These are phyloP conservation scores for Lachancea nothofagi DNA, from an alignment of 805 yeast species.

Conservation along the genomic window DNA sequence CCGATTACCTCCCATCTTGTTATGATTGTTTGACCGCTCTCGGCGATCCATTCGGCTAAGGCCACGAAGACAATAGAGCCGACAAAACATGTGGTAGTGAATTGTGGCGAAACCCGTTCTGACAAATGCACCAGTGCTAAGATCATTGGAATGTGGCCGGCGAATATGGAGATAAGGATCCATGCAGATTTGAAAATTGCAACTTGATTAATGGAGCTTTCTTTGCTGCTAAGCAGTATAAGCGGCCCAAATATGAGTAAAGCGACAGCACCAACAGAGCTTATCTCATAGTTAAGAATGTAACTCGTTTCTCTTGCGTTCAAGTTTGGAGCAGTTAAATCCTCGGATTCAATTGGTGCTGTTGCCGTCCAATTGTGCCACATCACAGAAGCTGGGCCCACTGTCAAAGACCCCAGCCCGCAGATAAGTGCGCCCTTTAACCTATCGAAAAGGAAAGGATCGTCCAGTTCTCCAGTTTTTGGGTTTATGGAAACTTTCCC, in stretches of 20 bases:
- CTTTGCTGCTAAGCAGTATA: neutral
- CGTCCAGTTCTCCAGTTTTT: constrained; percentile 32
- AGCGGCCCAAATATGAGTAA: constrained; percentile 7
- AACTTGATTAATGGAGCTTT: neutral
- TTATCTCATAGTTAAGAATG: constrained; percentile 18
- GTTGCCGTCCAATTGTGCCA: constrained; percentile 27
- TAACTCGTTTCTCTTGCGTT: neutral
- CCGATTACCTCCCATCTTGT: constrained; percentile 33
- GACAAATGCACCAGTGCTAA: constrained; percentile 23
- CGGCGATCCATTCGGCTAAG: constrained; percentile 28
- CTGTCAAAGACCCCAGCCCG: constrained; percentile 29
- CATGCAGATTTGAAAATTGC: constrained; percentile 2
- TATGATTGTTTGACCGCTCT: constrained; percentile 26
- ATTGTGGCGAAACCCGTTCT: constrained; percentile 24
- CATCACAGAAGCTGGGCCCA: constrained; percentile 31
- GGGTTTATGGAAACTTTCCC: constrained; percentile 31
- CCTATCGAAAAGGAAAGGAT: constrained; percentile 34
- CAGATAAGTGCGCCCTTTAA: constrained; percentile 31
- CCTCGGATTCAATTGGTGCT: neutral
- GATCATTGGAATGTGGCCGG: constrained; percentile 25
- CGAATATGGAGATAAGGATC: constrained; percentile 5
- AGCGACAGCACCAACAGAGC: constrained; percentile 18
- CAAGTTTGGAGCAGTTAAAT: neutral
- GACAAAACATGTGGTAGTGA: constrained; percentile 25
- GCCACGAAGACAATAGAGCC: constrained; percentile 28